These are phyloP conservation scores for Backusella australiensis DNA, from an alignment of 192 early-diverging fungal genomes.

Conservation along the genomic window DNA sequence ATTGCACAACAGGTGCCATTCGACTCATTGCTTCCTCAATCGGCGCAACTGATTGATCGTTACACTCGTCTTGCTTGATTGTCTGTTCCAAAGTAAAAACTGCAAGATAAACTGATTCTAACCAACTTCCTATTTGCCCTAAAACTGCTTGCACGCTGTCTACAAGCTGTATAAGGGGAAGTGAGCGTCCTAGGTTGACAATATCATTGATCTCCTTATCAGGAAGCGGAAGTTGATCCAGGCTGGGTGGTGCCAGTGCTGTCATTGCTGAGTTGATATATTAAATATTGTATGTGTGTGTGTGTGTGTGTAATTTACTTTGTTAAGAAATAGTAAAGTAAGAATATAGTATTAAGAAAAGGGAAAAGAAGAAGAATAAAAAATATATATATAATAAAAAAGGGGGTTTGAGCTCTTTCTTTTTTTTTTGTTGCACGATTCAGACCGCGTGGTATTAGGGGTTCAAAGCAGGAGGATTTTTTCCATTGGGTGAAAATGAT, in stretches of 20 bases:
- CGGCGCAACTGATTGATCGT: slow-evolving; percentile 29
- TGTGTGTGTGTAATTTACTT: neutral
- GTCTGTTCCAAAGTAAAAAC: slow-evolving; percentile 53
- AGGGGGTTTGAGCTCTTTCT: neutral
- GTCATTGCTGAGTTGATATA: slow-evolving; percentile 3
- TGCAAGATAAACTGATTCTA: slow-evolving; percentile 51
- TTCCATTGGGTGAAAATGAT: neutral
- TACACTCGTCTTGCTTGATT: slow-evolving; percentile 31
- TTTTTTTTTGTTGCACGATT: slow-evolving; percentile 1
- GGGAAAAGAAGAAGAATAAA: neutral
- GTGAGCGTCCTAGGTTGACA: neutral
- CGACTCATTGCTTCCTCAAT: slow-evolving; percentile 41
- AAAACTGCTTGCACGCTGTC: neutral
- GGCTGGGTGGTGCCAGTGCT: slow-evolving; percentile 4
- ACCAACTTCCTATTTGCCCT: slow-evolving; percentile 37
- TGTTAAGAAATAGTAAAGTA: neutral
- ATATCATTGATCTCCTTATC: slow-evolving; percentile 6
- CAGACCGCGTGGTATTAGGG: neutral
- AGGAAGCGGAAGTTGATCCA: neutral
- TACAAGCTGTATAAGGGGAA: slow-evolving; percentile 3
- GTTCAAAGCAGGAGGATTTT: slow-evolving; percentile 5
- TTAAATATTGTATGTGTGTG: neutral
- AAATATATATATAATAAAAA: neutral
- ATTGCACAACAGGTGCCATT: slow-evolving; percentile 47
- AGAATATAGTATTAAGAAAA: neutral